Evolutionary conservation across 331 rosid species (phyloP), one percentile per base, ranked within the genome.

Genomic region (Malus hybrid): DNA sequence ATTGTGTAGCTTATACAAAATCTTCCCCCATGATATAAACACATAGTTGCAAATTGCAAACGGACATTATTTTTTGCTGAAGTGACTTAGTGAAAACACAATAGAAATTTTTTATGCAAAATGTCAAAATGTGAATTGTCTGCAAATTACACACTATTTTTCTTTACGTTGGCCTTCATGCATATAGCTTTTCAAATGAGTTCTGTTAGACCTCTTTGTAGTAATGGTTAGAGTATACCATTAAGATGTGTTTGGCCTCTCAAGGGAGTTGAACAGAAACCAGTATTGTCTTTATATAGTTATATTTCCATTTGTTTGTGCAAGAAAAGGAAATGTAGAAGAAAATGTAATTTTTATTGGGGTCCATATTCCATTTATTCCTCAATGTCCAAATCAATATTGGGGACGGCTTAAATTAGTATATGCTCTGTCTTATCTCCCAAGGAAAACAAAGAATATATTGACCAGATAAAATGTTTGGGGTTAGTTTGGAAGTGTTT

Each of bases 371-470:
- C 57, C 13, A 16, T 69, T 42, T 28, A 29, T 42, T 55, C 69
- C 69, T 46, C 63, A 39, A 48, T 27, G 80, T 68, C 54, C 24
- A 65, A 59, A 56, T 77, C 64, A 71, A n/a, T 52, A 74, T 52
- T 36, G 36, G 68, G 59, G 73, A 22, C 20, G 18, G 31, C 24
- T 56, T 5, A 4, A 19, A 54, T 57, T 34, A 19, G 10, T 67
- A 27, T 3, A 44, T 18, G 6, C 39, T 2, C 5, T 48, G 42
- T 57, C 63, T 48, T 18, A 28, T 42, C 27, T 42, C 50, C 44
- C 63, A 27, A 10, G 44, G 16, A 4, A 11, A 62, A 24, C 8
- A 64, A 1, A 44, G 9, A 16, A 19, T 8, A 18, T 39, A 39
- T 39, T 3, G 3, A 39, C 46, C 12, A 39, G 46, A 39, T 3